Conservation (phyloP, 1,284 basidiomycete species). For the Cryptococcus deneoformans region DNA sequence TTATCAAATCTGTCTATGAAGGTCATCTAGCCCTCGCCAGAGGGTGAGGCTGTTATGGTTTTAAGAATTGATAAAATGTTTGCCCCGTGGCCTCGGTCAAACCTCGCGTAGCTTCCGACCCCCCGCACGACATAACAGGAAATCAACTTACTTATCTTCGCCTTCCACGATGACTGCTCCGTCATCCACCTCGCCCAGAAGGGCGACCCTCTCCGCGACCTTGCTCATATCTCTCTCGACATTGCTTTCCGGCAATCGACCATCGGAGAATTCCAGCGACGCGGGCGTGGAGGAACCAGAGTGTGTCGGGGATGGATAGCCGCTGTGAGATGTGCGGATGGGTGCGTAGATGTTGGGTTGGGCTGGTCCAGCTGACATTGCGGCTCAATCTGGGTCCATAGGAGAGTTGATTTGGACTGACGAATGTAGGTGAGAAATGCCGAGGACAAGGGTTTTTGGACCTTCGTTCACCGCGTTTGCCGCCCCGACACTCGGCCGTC, state of each 20-base stretch:
- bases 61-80: too few species aligned
- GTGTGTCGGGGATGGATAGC: background rate
- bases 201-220: background rate
- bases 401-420: too few species aligned
- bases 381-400: too few species aligned
- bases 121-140: background rate
- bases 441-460: too few species aligned
- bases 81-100: background rate
- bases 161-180: conserved; percentile 24
- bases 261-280: background rate
- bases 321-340: background rate
- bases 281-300: background rate
- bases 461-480: too few species aligned
- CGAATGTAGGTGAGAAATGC: too few species aligned
- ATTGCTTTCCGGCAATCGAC: too few species aligned
- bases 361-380: background rate
- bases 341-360: conserved; percentile 1
- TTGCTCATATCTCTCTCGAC: background rate
- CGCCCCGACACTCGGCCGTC: too few species aligned
- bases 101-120: too few species aligned
- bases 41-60: too few species aligned
- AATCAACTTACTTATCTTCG: conserved; percentile 19
- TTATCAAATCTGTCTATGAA: too few species aligned
- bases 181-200: conserved; percentile 19
- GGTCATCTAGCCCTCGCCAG: too few species aligned